phyloP scores from a whole-genome alignment of 441 rosid genomes.

The Erodium trifolium region DNA sequence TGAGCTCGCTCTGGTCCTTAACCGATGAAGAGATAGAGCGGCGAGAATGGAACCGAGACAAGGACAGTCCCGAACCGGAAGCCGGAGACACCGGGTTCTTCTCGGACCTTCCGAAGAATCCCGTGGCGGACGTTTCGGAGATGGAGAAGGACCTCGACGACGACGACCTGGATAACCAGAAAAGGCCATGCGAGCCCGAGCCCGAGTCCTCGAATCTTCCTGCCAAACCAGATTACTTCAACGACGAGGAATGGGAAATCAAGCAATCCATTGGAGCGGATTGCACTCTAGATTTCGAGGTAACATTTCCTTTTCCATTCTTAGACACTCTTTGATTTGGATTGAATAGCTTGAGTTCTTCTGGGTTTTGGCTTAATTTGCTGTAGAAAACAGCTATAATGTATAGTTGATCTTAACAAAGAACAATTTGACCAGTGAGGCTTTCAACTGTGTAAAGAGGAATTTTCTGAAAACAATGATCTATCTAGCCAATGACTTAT shows the following conservation, averaged over 20 bases:
- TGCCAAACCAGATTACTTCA: slow-evolving; percentile 48
- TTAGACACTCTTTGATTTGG: not conserved
- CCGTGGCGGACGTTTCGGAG: slow-evolving; percentile 15
- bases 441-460: slow-evolving; percentile 21
- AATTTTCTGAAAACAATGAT: no score
- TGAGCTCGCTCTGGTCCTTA: not conserved
- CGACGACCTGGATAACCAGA: slow-evolving; percentile 39
- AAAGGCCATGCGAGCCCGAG: slow-evolving; percentile 16
- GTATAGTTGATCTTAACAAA: not conserved
- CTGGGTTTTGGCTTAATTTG: slow-evolving; percentile 44
- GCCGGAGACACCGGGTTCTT: not conserved
- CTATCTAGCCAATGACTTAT: no score
- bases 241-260: slow-evolving; percentile 48
- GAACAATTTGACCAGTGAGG: not conserved
- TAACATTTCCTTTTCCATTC: slow-evolving; percentile 19
- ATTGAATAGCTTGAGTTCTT: slow-evolving; percentile 34
- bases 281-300: slow-evolving; percentile 61
- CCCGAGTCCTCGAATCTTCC: slow-evolving; percentile 16
- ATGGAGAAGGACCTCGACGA: slow-evolving; percentile 45
- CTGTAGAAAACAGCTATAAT: slow-evolving; percentile 21
- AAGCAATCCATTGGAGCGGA: slow-evolving; percentile 54
- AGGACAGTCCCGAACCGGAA: not conserved
- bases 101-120: no score
- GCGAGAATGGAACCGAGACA: not conserved
- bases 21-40: slow-evolving; percentile 1